Base-by-base conservation (phyloP, 2,329 filamentous ascomycete genomes). In the Paramyrothecium roridum region DNA sequence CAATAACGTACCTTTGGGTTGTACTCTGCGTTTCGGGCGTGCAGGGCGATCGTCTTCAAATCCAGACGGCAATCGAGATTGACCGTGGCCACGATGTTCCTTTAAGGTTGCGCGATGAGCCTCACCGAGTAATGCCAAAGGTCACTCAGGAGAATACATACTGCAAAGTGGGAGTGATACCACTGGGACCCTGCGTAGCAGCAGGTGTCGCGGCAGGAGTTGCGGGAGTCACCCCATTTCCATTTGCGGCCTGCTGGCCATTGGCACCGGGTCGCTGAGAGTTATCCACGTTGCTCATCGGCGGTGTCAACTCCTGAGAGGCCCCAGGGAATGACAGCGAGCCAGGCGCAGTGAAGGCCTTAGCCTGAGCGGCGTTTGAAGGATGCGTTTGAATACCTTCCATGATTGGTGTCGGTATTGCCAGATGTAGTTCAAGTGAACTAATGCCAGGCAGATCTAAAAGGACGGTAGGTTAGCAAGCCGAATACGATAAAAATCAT, bases 51-150 rank as follows among this genome's bases (percentile, higher is more conserved):
- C 67, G 95, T 98, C 89, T 98, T 98, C 65, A 99, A 84, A 73
- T 99, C 95, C 78, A 98, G 80, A 66, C 93, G 93, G 79, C 93
- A 97, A 81, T 96, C 91, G 70, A 98, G 84, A 76, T 98, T 98
- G 80, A 98, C 95, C 65, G 95, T 99, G 65, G 95, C 93, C 76
- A 98, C 93, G 79, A 98, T 96, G 80, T 98, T 97, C 87, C 91
- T 96, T 91, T 58, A 70, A 60, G 62, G 69, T 67, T 60, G 69
- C 66, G 65, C 73, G 71, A 80, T 85, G 77, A 85, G 82, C 77
- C 74, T 78, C 78, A 70, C 68, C 71, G 65, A 72, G 67, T 67
- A 71, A 59, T 34, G 60, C 58, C 59, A 59, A 59, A 65, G n/a
- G 54, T 61, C 63, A 70, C 61, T 67, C 66, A 70, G 63, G 59